phyloP scores from a whole-genome alignment of 2,329 filamentous ascomycete genomes.

The Talaromyces sp. region DNA sequence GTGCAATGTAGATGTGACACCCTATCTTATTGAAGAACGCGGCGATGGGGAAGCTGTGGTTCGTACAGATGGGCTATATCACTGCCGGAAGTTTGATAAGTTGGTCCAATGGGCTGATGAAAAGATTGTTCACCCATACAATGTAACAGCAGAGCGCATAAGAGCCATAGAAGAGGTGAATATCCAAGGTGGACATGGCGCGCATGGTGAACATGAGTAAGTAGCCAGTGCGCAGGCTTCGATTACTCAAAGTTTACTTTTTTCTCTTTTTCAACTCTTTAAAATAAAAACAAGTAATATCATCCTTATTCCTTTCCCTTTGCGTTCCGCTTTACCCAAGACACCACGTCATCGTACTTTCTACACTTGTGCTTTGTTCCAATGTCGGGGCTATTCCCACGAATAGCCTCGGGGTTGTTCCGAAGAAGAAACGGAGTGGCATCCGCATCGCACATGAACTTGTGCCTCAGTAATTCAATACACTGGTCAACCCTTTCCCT shows the following conservation, averaged over 20 bases:
- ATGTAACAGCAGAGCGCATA: not conserved
- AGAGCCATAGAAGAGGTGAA: conserved; percentile 1
- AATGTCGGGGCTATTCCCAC: not conserved
- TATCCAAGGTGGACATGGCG: not conserved
- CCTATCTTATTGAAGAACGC: conserved; percentile 1
- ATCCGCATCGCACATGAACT: conserved; percentile 2
- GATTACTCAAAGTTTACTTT: not conserved
- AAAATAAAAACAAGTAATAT: not conserved
- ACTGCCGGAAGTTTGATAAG: conserved; percentile 1
- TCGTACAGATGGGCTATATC: not conserved
- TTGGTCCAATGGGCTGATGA: not conserved
- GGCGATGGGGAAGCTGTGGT: not conserved
- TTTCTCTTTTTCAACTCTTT: not conserved
- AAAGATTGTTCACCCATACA: not conserved
- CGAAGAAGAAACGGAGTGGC: conserved; percentile 2
- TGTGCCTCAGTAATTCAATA: conserved; percentile 3
- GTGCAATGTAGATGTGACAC: conserved; percentile 1
- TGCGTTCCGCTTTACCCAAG: not conserved
- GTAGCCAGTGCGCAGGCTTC: not conserved
- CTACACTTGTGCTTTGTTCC: conserved; percentile 7
- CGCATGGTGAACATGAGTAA: not conserved
- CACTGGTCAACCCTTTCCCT: not conserved
- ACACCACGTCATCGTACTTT: not conserved
- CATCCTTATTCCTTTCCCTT: not conserved
- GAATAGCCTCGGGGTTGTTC: not conserved